phyloP scores from a whole-genome alignment of 768 basidiomycete genomes.

The Trametes punicea region DNA sequence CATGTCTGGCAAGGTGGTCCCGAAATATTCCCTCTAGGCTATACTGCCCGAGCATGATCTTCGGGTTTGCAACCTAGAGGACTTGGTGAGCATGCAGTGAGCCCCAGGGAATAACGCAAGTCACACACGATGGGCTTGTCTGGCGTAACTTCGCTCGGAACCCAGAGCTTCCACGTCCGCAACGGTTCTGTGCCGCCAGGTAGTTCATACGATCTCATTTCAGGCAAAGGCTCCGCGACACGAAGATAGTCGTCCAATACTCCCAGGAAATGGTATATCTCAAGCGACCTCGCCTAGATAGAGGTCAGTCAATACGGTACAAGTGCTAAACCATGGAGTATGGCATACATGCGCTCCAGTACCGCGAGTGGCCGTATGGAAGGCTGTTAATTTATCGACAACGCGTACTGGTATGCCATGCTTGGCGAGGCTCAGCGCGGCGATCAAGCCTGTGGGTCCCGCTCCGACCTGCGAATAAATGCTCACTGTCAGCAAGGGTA shows the following conservation, averaged over 20 bases:
- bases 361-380: constrained; percentile 27
- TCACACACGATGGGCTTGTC: constrained; percentile 18
- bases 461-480: constrained; percentile 22
- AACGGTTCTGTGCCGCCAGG: constrained; percentile 18
- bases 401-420: constrained; percentile 23
- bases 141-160: constrained; percentile 2
- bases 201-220: constrained; percentile 19
- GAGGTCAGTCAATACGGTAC: neutral
- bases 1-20: constrained; percentile 25
- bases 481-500: too few relatives aligned
- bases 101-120: neutral
- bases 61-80: neutral
- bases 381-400: constrained; percentile 19
- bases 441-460: constrained; percentile 23
- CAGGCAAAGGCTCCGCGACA: neutral
- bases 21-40: constrained; percentile 33
- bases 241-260: constrained; percentile 17
- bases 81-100: too few relatives aligned
- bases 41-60: constrained; percentile 16
- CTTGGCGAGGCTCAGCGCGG: constrained; percentile 18
- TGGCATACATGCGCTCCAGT: constrained; percentile 27
- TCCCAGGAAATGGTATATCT: constrained; percentile 22
- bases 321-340: too few relatives aligned
- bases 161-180: constrained; percentile 7
- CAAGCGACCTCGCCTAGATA: constrained; percentile 22